Percentiles rank a stretch among this genome's conserved stretches.
Conservation (phyloP, 768 basidiomycete genomes). For the Neoboletus magnificus region DNA sequence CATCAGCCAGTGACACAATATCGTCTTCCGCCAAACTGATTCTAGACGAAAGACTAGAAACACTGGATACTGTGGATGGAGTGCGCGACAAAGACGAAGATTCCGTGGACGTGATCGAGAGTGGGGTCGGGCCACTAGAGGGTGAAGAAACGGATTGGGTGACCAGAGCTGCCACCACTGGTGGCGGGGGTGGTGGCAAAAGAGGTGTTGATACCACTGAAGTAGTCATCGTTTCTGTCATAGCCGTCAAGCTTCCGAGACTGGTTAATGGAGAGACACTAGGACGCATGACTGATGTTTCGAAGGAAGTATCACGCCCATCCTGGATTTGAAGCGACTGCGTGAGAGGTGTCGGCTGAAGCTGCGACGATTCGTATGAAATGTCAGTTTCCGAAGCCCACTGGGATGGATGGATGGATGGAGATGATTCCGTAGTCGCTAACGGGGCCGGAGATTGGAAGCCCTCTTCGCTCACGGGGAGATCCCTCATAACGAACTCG, state of each 20-base stretch:
- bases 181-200: not conserved
- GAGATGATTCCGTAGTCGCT: constrained; percentile 34
- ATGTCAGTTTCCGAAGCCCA: constrained; percentile 66
- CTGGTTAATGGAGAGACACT: constrained; percentile 41
- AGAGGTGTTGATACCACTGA: constrained; percentile 15
- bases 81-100: constrained; percentile 37
- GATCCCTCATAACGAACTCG: constrained; percentile 25
- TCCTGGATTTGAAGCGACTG: constrained; percentile 52
- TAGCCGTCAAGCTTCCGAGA: constrained; percentile 32
- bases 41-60: constrained; percentile 45
- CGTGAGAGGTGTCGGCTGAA: constrained; percentile 67
- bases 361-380: constrained; percentile 76
- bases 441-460: constrained; percentile 35
- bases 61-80: constrained; percentile 36
- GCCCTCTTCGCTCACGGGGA: constrained; percentile 29
- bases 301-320: constrained; percentile 60
- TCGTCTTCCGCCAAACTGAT: constrained; percentile 34
- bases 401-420: constrained; percentile 40
- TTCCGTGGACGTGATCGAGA: constrained; percentile 29
- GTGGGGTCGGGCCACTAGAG: constrained; percentile 31
- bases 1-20: constrained; percentile 16
- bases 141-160: constrained; percentile 27
- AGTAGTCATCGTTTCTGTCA: constrained; percentile 33
- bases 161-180: constrained; percentile 25
- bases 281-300: constrained; percentile 71